These are phyloP conservation scores for Hypoxylon sp. DNA, from an alignment of 2,329 filamentous ascomycete genomes.

Conservation along the genomic window DNA sequence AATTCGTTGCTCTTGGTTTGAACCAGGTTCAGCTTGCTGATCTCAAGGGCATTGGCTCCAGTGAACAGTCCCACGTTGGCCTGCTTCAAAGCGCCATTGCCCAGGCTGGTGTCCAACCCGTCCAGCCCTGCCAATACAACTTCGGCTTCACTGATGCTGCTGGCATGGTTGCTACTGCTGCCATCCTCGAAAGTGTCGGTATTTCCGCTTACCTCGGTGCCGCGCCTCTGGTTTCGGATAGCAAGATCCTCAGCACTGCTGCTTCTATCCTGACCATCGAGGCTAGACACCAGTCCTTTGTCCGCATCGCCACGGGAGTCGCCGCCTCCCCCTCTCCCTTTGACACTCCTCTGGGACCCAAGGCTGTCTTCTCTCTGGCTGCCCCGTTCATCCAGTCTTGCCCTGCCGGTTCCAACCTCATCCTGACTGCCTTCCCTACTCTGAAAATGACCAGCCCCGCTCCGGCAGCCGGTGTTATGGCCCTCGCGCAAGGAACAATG, in stretches of 20 bases:
- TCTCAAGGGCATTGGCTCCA: slow-evolving; percentile 72
- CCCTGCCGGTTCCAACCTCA: slow-evolving; percentile 74
- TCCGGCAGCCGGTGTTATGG: slow-evolving; percentile 57
- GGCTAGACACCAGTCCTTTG: slow-evolving; percentile 80
- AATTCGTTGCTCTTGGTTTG: slow-evolving; percentile 76
- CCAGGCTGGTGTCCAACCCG: slow-evolving; percentile 73
- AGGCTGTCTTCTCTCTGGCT: slow-evolving; percentile 80
- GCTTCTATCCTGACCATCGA: slow-evolving; percentile 81
- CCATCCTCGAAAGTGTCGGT: slow-evolving; percentile 79
- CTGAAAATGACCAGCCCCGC: slow-evolving; percentile 66
- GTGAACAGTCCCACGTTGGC: slow-evolving; percentile 74
- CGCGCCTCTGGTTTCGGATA: slow-evolving; percentile 73
- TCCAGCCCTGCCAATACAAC: slow-evolving; percentile 79
- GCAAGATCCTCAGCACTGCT: slow-evolving; percentile 74
- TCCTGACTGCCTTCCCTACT: slow-evolving; percentile 74
- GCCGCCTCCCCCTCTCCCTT: slow-evolving; percentile 77
- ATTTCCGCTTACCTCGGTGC: slow-evolving; percentile 82
- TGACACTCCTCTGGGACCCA: slow-evolving; percentile 77
- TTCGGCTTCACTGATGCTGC: slow-evolving; percentile 77
- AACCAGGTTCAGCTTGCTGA: slow-evolving; percentile 68
- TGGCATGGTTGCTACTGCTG: slow-evolving; percentile 77
- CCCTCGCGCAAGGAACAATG: slow-evolving; percentile 58
- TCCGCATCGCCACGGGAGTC: slow-evolving; percentile 71
- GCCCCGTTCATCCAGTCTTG: slow-evolving; percentile 80
- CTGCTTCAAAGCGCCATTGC: slow-evolving; percentile 73